Base-by-base conservation (phyloP, 2,329 filamentous ascomycete genomes). In the Byssoonygena ceratinophila region DNA sequence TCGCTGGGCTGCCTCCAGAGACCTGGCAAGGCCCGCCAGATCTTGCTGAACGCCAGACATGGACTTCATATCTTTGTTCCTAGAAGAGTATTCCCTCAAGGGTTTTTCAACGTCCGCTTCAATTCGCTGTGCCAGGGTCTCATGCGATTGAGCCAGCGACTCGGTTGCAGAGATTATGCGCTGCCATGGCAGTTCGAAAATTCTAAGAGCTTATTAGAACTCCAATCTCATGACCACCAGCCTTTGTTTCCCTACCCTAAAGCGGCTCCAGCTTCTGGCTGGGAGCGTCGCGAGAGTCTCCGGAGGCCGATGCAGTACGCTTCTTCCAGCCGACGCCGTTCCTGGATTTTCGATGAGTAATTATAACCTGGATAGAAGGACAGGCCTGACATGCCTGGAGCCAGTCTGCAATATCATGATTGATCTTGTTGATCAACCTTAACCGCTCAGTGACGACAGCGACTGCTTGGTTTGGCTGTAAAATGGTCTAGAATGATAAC, bases 401-500 rank as follows among this genome's bases (percentile, higher is more conserved):
- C 88, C 91, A 98, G 72, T 97, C 91, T 68, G 91, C 91, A 64
- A 98, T 87, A 66, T 96, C 88, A 61, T 76, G 72, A 70, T 98
- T 96, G 72, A 94, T 74, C 68, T 84, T 88, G 63, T 79, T 80
- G 66, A 97, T 91, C 70, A 88, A 81, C 70, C 85, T 86, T 61
- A 97, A 80, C 64, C 92, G 87, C 61, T 96, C 90, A 69, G 84
- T 85, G 62, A 97, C 79, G 55, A 88, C 79, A 51, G 80, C 78
- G 36, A 89, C 86, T 55, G 92, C 90, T 73, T 92, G 87, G 60
- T 73, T 73, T 23, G 92, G 91, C 68, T 87, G 82, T 63, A 98
- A 78, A 63, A 81, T 80, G 60, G 84, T 83, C 91, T 97, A 39
- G 9, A 20, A 51, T n/a, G 36, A 31, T 8, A 27, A 23, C 20